phyloP scores from a whole-genome alignment of 306 rosid species.

The Casuarina equisetifolia region DNA sequence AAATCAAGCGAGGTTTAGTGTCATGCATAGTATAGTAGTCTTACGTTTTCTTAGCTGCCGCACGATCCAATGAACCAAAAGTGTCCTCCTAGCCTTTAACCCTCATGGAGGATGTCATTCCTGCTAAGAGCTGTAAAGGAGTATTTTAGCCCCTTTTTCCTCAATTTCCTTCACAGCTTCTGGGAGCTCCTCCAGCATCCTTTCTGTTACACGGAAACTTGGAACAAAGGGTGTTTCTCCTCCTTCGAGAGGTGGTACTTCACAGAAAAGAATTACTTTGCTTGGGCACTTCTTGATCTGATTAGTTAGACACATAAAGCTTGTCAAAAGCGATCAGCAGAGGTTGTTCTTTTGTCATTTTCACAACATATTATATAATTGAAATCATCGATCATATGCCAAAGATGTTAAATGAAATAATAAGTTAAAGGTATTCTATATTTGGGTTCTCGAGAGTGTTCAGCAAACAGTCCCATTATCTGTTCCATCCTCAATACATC shows the following conservation, averaged over 20 bases:
- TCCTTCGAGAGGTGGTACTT: constrained; percentile 83
- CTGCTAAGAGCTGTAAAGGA: constrained; percentile 59
- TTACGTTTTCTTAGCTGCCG: constrained; percentile 63
- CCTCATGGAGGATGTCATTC: constrained; percentile 61
- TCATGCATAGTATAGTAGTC: neutral
- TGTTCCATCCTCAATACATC: too few relatives aligned
- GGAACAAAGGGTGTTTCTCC: constrained; percentile 88
- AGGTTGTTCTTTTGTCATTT: too few relatives aligned
- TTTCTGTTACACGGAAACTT: constrained; percentile 70
- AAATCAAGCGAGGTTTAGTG: too few relatives aligned
- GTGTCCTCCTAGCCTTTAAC: constrained; percentile 88
- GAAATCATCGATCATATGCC: too few relatives aligned
- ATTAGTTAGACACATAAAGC: constrained; percentile 12
- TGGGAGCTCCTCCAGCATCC: constrained; percentile 72
- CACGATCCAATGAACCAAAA: constrained; percentile 58
- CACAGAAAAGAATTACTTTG: constrained; percentile 62
- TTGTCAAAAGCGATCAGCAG: neutral
- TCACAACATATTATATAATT: too few relatives aligned
- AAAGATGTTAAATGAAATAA: too few relatives aligned
- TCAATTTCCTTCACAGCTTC: constrained; percentile 60
- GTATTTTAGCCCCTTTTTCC: constrained; percentile 60
- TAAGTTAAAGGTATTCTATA: too few relatives aligned
- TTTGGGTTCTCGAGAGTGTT: too few relatives aligned
- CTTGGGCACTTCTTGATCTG: constrained; percentile 71
- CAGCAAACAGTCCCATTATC: too few relatives aligned